These are phyloP conservation scores for Aegilops bicornis DNA, from an alignment of 176 grass and related monocot genomes.

Conservation along the genomic window DNA sequence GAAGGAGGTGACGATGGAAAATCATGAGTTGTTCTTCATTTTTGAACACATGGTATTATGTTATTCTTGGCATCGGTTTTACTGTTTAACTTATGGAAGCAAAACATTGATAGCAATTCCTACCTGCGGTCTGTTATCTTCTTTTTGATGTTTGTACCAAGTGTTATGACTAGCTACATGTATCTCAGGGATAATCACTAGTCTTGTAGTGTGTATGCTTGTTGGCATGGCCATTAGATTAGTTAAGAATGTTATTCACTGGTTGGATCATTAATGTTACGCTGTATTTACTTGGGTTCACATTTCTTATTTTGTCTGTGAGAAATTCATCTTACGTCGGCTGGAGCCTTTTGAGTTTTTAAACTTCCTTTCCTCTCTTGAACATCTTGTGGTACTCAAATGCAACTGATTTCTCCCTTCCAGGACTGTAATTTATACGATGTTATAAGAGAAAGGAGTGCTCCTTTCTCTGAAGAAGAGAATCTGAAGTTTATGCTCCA, in stretches of 20 bases:
- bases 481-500: constrained; percentile 68
- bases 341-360: background rate
- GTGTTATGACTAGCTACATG: background rate
- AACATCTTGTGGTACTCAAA: background rate
- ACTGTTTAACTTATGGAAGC: background rate
- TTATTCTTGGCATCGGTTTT: background rate
- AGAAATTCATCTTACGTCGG: background rate
- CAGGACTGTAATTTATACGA: constrained; percentile 81
- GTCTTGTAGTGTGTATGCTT: background rate
- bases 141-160: background rate
- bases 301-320: background rate
- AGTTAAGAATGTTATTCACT: background rate
- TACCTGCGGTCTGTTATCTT: background rate
- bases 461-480: constrained; percentile 63
- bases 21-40: constrained; percentile 88
- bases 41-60: constrained; percentile 83
- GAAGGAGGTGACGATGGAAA: constrained; percentile 83
- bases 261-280: background rate
- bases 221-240: background rate
- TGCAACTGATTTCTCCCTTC: background rate
- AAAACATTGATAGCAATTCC: background rate
- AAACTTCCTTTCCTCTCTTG: background rate
- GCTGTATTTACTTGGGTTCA: background rate
- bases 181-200: background rate
- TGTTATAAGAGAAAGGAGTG: constrained; percentile 63